These are phyloP conservation scores for Yamadazyma epiphylla DNA, from an alignment of 1,139 yeast genomes.

Conservation along the genomic window DNA sequence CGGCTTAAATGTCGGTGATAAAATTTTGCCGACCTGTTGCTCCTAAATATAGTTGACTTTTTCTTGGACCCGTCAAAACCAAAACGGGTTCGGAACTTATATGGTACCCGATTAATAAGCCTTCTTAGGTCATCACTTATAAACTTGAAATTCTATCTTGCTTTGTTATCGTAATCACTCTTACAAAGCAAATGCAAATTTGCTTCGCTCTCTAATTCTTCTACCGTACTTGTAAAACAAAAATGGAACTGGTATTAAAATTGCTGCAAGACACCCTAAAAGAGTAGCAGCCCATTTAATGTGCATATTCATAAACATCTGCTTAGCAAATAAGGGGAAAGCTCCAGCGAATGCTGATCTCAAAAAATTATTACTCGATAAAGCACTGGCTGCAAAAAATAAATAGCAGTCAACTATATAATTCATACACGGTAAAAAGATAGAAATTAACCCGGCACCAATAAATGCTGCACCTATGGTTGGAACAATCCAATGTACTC, in stretches of 20 bases:
- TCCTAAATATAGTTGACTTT: too few relatives aligned
- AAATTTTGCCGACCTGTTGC: too few relatives aligned
- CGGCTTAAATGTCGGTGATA: too few relatives aligned
- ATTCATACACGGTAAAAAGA: conserved; percentile 71
- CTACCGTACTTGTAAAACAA: conserved; percentile 64
- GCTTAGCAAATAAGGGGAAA: conserved; percentile 48
- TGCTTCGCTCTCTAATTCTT: conserved; percentile 53
- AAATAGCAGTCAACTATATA: conserved; percentile 77
- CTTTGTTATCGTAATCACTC: too few relatives aligned
- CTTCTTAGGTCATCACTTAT: too few relatives aligned
- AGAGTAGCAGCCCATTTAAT: conserved; percentile 80
- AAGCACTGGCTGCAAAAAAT: conserved; percentile 81
- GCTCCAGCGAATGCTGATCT: conserved; percentile 55
- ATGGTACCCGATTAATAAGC: too few relatives aligned
- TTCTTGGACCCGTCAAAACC: too few relatives aligned
- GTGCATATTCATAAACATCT: conserved; percentile 70
- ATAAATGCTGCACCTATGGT: conserved; percentile 64
- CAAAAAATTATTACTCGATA: conserved; percentile 79
- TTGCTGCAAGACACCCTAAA: conserved; percentile 61
- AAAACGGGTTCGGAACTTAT: too few relatives aligned
- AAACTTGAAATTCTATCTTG: too few relatives aligned
- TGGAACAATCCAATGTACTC: conserved; percentile 79
- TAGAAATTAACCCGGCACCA: conserved; percentile 69
- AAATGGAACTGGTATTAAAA: conserved; percentile 68
- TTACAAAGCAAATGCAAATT: too few relatives aligned